Percentiles rank a stretch among this genome's conserved stretches.
Conservation (phyloP, 306 rosid species). For the Acacia acuminata region DNA sequence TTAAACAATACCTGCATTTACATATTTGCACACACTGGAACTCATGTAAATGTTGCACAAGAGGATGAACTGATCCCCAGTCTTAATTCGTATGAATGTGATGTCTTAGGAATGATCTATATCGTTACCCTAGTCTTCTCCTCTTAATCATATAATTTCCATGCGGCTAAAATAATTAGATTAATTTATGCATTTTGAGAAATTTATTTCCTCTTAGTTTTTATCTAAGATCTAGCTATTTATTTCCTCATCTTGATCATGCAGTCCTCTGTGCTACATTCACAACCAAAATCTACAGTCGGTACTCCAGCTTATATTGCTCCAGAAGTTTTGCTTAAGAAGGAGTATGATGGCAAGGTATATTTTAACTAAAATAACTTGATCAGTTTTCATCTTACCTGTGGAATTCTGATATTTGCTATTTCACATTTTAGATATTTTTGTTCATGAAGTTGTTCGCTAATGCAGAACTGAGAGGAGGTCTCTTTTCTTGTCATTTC, state of each 20-base stretch:
- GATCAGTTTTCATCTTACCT: neutral
- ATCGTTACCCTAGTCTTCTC: neutral
- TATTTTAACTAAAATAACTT: neutral
- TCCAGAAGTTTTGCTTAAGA: neutral
- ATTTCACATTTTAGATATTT: neutral
- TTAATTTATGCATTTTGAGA: too few relatives aligned
- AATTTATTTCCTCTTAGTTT: constrained; percentile 12
- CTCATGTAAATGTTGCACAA: neutral
- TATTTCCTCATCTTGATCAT: neutral
- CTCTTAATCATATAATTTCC: neutral
- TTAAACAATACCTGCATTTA: neutral
- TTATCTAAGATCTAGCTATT: constrained; percentile 16
- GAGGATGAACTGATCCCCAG: neutral
- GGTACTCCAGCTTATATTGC: neutral
- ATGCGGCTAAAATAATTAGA: neutral
- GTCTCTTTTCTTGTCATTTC: neutral
- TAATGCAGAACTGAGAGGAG: neutral
- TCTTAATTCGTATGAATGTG: neutral
- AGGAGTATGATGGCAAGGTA: constrained; percentile 55
- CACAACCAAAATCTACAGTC: neutral
- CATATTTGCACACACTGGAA: neutral
- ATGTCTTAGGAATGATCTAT: neutral
- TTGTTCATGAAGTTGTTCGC: neutral
- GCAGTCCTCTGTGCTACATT: constrained; percentile 1
- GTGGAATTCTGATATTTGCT: neutral